Conservation (phyloP, 2,329 filamentous ascomycete species). For the Fusarium udum region DNA sequence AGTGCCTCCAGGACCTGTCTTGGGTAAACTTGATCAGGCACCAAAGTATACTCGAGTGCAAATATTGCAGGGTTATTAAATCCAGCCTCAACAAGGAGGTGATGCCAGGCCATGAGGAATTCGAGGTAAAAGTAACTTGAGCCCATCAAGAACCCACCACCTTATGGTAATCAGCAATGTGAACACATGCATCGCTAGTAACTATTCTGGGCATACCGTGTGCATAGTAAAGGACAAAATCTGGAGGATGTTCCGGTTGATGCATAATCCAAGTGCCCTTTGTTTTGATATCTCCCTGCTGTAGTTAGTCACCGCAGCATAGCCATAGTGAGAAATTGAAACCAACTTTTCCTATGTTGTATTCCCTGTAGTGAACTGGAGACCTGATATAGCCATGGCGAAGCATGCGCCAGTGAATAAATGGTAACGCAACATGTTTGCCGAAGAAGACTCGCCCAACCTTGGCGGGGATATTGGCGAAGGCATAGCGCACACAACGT, state of each 20-base stretch:
- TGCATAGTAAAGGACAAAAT: conserved; percentile 83
- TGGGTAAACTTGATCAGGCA: conserved; percentile 78
- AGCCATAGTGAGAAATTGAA: not conserved
- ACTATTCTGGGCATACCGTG: conserved; percentile 66
- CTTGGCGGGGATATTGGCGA: conserved; percentile 73
- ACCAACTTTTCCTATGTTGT: conserved; percentile 46
- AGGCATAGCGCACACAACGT: conserved; percentile 80
- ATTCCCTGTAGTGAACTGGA: conserved; percentile 71
- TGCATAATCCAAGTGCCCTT: conserved; percentile 76
- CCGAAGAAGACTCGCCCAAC: conserved; percentile 82
- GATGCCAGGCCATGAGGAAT: conserved; percentile 78
- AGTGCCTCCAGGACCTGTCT: conserved; percentile 76
- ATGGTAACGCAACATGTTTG: conserved; percentile 76
- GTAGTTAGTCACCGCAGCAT: not conserved
- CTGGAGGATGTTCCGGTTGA: conserved; percentile 68
- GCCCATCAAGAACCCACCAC: conserved; percentile 86
- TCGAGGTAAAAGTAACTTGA: conserved; percentile 86
- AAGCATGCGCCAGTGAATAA: conserved; percentile 78
- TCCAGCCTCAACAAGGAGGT: conserved; percentile 69
- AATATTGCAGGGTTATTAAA: conserved; percentile 82
- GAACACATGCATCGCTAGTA: not conserved
- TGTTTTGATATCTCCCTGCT: conserved; percentile 52
- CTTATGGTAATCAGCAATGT: conserved; percentile 49
- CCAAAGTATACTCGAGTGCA: conserved; percentile 81
- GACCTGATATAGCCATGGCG: conserved; percentile 72